A percentile compares a stretch with the other conserved stretches of the same genome.
Conservation (phyloP, 257 asterid genomes). For the Ophiorrhiza pumila region DNA sequence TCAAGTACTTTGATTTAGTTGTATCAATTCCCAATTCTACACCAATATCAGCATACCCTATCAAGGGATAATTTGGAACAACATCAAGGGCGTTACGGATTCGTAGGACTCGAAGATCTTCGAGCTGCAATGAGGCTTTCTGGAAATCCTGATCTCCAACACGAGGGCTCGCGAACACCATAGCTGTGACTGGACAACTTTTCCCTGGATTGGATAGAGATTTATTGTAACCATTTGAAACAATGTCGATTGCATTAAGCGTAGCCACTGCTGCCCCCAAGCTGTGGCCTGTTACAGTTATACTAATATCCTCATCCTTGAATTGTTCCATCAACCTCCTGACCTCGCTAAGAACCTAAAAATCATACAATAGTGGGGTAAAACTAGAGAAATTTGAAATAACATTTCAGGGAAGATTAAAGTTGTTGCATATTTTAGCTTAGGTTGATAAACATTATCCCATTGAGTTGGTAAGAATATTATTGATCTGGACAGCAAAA, state of each 20-base stretch:
- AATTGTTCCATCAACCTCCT: constrained; percentile 53
- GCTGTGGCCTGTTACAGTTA: constrained; percentile 77
- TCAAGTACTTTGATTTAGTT: constrained; percentile 46
- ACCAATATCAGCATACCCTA: constrained; percentile 59
- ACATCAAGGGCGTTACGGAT: constrained; percentile 48
- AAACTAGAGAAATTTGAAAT: neutral
- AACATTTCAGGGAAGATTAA: neutral
- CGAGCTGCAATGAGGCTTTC: constrained; percentile 9
- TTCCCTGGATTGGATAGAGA: constrained; percentile 35
- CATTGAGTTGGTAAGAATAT: neutral
- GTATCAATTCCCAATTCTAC: constrained; percentile 56
- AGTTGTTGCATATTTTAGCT: no score
- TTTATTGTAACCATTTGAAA: constrained; percentile 46
- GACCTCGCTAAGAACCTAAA: constrained; percentile 62
- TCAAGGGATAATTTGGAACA: constrained; percentile 53
- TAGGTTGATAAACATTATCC: neutral
- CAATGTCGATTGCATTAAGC: constrained; percentile 64
- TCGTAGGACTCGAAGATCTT: constrained; percentile 39
- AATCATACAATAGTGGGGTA: neutral
- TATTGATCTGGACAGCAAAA: no score
- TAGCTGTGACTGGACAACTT: constrained; percentile 59
- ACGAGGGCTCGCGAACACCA: constrained; percentile 67
- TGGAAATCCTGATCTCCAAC: constrained; percentile 52
- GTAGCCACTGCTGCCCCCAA: constrained; percentile 75
- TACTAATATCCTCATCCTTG: constrained; percentile 66